Evolutionary conservation across 139 green algal species (phyloP).

Genomic region (Coelastrella sp.): DNA sequence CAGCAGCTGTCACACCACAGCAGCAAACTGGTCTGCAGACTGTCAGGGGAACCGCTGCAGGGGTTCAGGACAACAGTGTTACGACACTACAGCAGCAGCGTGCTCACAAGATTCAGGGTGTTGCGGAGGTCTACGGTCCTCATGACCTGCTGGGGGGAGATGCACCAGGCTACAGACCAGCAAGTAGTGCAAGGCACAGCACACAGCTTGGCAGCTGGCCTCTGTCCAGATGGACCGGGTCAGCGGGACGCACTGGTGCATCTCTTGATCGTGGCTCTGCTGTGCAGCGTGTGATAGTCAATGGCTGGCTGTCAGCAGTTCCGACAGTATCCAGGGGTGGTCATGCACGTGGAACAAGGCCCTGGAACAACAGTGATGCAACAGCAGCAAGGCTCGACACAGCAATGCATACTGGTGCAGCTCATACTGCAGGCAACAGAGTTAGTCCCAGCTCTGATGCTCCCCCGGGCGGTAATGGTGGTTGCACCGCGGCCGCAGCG

Average conservation of each 20-base stretch:
- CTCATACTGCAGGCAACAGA: not conserved
- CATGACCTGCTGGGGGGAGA: not conserved
- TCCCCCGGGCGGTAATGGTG: too few relatives aligned
- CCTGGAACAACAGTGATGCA: too few relatives aligned
- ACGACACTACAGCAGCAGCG: constrained; percentile 28
- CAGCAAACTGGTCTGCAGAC: too few relatives aligned
- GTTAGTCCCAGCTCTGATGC: too few relatives aligned
- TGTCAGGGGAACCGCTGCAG: too few relatives aligned
- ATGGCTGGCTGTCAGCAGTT: not conserved
- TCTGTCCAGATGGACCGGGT: too few relatives aligned
- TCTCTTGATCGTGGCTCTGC: too few relatives aligned
- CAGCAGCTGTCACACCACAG: not conserved
- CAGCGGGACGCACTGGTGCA: too few relatives aligned
- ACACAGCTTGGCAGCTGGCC: not conserved
- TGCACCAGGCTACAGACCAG: constrained; percentile 20
- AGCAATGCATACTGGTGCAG: not conserved
- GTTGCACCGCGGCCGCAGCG: too few relatives aligned
- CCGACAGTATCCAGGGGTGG: too few relatives aligned
- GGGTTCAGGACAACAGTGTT: too few relatives aligned
- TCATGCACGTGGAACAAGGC: too few relatives aligned
- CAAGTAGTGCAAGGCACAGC: not conserved
- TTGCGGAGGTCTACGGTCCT: not conserved
- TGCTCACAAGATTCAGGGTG: not conserved
- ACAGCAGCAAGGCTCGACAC: not conserved
- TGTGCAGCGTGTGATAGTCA: not conserved